These are phyloP conservation scores for Agaricus sinodeliciosus DNA, from an alignment of 768 basidiomycete species.

Conservation along the genomic window DNA sequence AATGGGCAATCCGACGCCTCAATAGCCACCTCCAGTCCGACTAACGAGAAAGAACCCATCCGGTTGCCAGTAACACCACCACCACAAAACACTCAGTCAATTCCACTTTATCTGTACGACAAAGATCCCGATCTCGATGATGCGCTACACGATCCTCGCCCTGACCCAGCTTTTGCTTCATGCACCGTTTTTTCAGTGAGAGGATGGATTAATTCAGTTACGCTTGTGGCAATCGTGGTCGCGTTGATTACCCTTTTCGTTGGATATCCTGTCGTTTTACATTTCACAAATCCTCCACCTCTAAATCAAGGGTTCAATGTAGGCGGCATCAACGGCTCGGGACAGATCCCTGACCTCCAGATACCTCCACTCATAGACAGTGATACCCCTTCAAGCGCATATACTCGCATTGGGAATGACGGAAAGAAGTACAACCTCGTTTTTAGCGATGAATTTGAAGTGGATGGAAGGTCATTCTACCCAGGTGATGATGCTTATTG, in stretches of 20 bases:
- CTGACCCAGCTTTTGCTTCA: constrained; percentile 29
- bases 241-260: constrained; percentile 75
- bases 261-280: constrained; percentile 79
- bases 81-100: constrained; percentile 38
- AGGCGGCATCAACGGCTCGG: constrained; percentile 77
- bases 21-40: constrained; percentile 17
- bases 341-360: constrained; percentile 73
- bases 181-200: constrained; percentile 74
- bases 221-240: constrained; percentile 58
- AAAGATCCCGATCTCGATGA: constrained; percentile 88
- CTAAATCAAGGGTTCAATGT: constrained; percentile 59
- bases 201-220: constrained; percentile 73
- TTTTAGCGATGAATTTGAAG: constrained; percentile 71
- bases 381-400: constrained; percentile 55
- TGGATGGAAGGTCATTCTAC: constrained; percentile 54
- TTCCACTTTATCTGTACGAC: constrained; percentile 74
- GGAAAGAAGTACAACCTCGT: constrained; percentile 73
- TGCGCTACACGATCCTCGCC: constrained; percentile 82
- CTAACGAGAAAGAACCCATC: constrained; percentile 9
- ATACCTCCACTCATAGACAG: constrained; percentile 65
- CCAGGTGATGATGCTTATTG: constrained; percentile 74
- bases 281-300: constrained; percentile 26
- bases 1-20: constrained; percentile 36
- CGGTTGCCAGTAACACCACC: constrained; percentile 27
- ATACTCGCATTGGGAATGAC: constrained; percentile 58